Conservation (phyloP, 2,329 filamentous ascomycete genomes). For the Fusarium robinianum region DNA sequence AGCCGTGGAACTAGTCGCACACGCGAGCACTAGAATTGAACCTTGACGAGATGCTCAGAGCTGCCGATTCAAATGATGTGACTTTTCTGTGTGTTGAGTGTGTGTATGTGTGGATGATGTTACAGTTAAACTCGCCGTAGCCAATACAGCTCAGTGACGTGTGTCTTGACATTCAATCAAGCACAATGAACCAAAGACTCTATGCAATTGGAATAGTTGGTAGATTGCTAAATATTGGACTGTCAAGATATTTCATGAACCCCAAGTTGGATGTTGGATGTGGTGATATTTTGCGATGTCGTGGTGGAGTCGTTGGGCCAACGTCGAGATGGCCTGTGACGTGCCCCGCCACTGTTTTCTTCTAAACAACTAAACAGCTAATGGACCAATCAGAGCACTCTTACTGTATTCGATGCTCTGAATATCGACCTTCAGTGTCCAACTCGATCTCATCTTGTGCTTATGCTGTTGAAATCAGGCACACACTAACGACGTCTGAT, state of each 20-base stretch:
- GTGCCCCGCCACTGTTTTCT: conserved; percentile 28
- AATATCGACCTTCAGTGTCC: too few relatives aligned
- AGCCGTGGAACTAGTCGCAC: conserved; percentile 40
- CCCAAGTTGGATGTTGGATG: too few relatives aligned
- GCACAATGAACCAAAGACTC: too few relatives aligned
- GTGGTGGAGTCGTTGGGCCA: conserved; percentile 30
- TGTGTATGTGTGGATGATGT: background rate
- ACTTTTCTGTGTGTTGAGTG: conserved; percentile 4
- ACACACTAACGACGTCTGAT: background rate
- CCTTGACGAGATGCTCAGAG: conserved; percentile 39
- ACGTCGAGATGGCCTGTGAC: conserved; percentile 4
- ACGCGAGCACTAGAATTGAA: conserved; percentile 44
- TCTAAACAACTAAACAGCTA: too few relatives aligned
- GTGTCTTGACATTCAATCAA: too few relatives aligned
- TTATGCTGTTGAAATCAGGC: conserved; percentile 5
- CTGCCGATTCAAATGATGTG: conserved; percentile 8
- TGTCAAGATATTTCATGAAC: too few relatives aligned
- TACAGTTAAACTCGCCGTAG: background rate
- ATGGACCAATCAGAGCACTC: conserved; percentile 12
- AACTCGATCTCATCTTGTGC: conserved; percentile 4
- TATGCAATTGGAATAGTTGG: too few relatives aligned
- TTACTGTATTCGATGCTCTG: background rate
- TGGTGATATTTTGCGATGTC: background rate
- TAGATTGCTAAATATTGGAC: too few relatives aligned
- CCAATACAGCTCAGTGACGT: too few relatives aligned